Base-by-base conservation (phyloP, 1,284 basidiomycete species). In the Cutaneotrichosporon sp. region DNA sequence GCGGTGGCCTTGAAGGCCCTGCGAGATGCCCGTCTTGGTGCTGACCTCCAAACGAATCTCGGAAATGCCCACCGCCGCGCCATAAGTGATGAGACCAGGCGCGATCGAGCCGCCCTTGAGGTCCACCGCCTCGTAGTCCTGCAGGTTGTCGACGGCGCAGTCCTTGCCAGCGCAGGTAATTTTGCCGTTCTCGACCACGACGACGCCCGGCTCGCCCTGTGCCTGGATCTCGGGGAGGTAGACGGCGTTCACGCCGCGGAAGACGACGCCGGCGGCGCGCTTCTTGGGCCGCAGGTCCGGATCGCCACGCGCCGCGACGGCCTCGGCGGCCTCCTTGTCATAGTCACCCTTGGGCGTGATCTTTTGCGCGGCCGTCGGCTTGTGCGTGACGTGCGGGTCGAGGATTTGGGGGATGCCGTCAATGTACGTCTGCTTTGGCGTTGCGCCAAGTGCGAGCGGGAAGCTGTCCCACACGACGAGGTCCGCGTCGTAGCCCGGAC, bases 401-500 rank as follows among this genome's bases (percentile, higher is more conserved):
- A 73, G 61, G 45, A 74, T 66, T 60, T 81, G 79, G 0, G 74
- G 60, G 36, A 79, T 77, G 20, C 80, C 80, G 74, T 81, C 65
- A 81, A 90, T 64, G 81, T 87, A 63, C 77, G 79, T 79, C 57
- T 80, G 77, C 22, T 74, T 70, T 1, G 80, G 80, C 1, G 79
- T 80, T 0, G 80, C 78, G n/a, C 78, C 78, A 3, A 91, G 77
- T 0, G 83, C 76, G 23, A 93, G 79, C 0, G 90, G 90, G 72
- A 90, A 89, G 20, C 83, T 85, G 62, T 92, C 88, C 90, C 90
- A 93, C 4, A 93, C 78, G 15, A 91, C 88, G n/a, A 93, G 62
- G 70, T 92, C 70, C 35, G 74, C 73, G 55, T 73, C 76, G 56
- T 73, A 78, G 15, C 88, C 87, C 64, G 78, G 67, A 51, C 82